Base-by-base conservation (phyloP, 495 filamentous ascomycete species). In the Hypomontagnella monticulosa region DNA sequence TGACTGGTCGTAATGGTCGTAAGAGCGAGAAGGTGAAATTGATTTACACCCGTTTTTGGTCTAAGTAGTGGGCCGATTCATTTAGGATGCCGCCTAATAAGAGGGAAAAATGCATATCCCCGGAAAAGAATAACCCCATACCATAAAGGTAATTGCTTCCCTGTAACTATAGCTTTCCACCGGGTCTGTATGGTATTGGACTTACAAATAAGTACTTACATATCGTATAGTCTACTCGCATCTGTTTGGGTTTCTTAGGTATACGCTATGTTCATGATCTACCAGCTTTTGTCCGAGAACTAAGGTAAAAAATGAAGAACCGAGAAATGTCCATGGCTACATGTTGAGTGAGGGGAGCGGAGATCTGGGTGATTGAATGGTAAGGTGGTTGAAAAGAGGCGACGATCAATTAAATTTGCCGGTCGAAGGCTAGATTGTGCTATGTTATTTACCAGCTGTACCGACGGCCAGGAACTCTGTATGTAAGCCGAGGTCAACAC, bases 1-100 rank as follows among this genome's bases (percentile, higher is more conserved):
- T 58, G 56, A 62, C 27, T 52, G 51, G 47, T 59, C 2, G 56
- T 60, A 60, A n/a, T 52, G 51, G 47, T 59, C 23, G 32, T 27
- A 53, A 38, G 18, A 18, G 38, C 37, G 33, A 55, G 48, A 51
- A 62, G 36, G 51, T 33, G 57, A 70, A 66, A 65, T 70, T 66
- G 67, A 66, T 60, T 58, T 70, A 57, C 57, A 47, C 57, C 50
- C 57, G 61, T 57, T 66, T 66, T 58, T 49, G 67, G 52, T 47
- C 51, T 57, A 41, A 57, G 51, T 38, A 54, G 67, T 70, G 67
- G 67, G 57, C 55, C 61, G 67, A 65, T 70, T 66, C 61, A 70
- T 70, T 70, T 70, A 57, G 50, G 67, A 70, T 70, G 61, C 48
- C 67, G 67, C 61, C 61, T 66, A 65, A 70, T 70, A 70, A 70